phyloP scores from a whole-genome alignment of 192 early-diverging fungal genomes.

The Spinellus fusiger region DNA sequence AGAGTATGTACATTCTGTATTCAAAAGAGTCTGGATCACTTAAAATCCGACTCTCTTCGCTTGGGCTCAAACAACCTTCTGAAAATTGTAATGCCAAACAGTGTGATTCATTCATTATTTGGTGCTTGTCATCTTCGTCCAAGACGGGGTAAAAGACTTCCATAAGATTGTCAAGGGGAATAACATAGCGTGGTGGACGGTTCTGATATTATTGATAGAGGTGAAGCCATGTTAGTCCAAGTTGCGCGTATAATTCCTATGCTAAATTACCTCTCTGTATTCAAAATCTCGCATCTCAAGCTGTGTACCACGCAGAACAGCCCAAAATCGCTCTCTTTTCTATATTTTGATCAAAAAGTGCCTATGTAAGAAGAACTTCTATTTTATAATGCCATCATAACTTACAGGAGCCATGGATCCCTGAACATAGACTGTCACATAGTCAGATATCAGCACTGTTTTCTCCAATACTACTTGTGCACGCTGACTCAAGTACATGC shows the following conservation, averaged over 20 bases:
- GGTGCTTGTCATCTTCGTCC: constrained; percentile 19
- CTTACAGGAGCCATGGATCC: constrained; percentile 25
- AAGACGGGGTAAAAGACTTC: constrained; percentile 8
- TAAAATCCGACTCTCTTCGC: background rate
- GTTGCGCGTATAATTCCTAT: background rate
- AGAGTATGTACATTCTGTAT: constrained; percentile 25
- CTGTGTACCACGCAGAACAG: constrained; percentile 19
- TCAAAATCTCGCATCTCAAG: constrained; percentile 32
- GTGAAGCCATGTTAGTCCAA: background rate
- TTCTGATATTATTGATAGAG: constrained; percentile 4
- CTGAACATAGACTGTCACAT: constrained; percentile 24
- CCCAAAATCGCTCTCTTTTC: constrained; percentile 29
- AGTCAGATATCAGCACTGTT: constrained; percentile 16
- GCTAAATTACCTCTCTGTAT: constrained; percentile 21
- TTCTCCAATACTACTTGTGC: constrained; percentile 15
- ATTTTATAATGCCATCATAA: background rate
- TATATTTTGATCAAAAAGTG: background rate
- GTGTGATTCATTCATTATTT: constrained; percentile 7
- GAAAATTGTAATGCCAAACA: constrained; percentile 24
- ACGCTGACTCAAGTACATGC: constrained; percentile 18
- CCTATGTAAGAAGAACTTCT: background rate
- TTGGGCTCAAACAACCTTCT: constrained; percentile 2
- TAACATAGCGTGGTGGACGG: constrained; percentile 20
- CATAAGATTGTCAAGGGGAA: constrained; percentile 20
- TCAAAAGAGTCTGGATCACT: constrained; percentile 9